Evolutionary conservation across 257 asterid genomes (phyloP), one percentile per base, ranked within the genome.

Genomic region (Striga asiatica): DNA sequence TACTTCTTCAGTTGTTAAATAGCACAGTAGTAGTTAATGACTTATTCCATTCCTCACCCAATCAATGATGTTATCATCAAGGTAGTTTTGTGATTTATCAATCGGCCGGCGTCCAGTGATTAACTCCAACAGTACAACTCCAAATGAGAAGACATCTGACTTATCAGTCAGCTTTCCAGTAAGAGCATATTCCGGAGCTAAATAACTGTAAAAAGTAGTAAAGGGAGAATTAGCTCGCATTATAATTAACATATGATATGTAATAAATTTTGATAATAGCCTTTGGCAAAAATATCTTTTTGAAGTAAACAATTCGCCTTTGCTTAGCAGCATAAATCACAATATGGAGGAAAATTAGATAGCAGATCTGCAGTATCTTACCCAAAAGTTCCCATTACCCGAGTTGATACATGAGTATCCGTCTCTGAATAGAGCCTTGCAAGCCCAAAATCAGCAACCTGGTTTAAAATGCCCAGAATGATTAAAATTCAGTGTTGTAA

Each of bases 311-410:
- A 38, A 10, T 38, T n/a, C n/a, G n/a, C n/a, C n/a, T n/a, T 56
- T 50, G 25, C 18, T 37, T 22, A 38, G 31, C 27, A 58, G 56
- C 45, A 14, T 19, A n/a, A n/a, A n/a, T n/a, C n/a, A n/a, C n/a
- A n/a, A n/a, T n/a, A n/a, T n/a, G n/a, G 67, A 25, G 58, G 41
- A 20, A 8, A 38, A 37, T 22, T 1, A 55, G 46, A 61, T 22
- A 58, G 41, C 0, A 14, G 41, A 35, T 54, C 9, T 61, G 29
- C 27, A 55, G 61, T 47, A 48, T 47, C 78, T 66, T 74, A 88
- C 95, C 97, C 97, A 35, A 82, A 88, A 63, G 97, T 88, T 69
- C 97, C 97, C 97, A 88, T 88, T 14, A 88, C 94, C 32, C 95
- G 86, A 46, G 97, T 88, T 52, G 97, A 88, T 59, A 88, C 89